Conservation (phyloP, 1,284 basidiomycete species). For the Pholiota adiposa region DNA sequence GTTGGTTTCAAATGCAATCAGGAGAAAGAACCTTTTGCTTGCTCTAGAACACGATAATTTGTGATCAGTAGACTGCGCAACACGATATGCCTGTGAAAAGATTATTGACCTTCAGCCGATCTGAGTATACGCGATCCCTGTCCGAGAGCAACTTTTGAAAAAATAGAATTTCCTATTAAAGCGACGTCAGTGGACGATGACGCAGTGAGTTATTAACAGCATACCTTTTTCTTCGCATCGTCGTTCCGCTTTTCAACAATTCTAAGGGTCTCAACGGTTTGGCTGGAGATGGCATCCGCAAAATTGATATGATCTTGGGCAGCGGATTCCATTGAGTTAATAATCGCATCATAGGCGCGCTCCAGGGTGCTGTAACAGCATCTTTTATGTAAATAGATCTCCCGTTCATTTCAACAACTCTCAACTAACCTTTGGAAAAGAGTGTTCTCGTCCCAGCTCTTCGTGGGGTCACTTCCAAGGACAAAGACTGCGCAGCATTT, state of each 20-base stretch:
- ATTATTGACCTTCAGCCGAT: constrained; percentile 65
- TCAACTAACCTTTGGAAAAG: constrained; percentile 56
- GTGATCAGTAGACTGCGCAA: constrained; percentile 11
- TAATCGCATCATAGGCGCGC: constrained; percentile 66
- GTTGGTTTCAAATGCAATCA: constrained; percentile 21
- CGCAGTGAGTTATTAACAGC: background rate
- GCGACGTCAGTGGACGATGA: background rate
- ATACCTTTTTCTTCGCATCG: constrained; percentile 68
- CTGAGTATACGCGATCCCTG: constrained; percentile 67
- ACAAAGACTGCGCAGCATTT: constrained; percentile 59
- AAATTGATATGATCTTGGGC: constrained; percentile 73
- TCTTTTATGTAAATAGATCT: background rate
- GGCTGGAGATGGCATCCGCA: constrained; percentile 61
- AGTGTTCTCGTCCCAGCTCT: constrained; percentile 57
- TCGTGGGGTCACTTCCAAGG: constrained; percentile 70
- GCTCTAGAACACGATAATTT: constrained; percentile 43
- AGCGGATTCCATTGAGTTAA: constrained; percentile 59
- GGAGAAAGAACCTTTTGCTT: constrained; percentile 63
- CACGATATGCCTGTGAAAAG: background rate
- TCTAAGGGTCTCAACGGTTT: constrained; percentile 70
- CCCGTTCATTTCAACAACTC: too few relatives aligned
- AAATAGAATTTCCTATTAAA: constrained; percentile 63
- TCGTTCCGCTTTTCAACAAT: constrained; percentile 65
- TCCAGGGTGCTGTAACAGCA: constrained; percentile 60
- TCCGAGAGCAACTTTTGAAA: constrained; percentile 75